A percentile compares a stretch with the other conserved stretches of the same genome.
phyloP scores from a whole-genome alignment of 331 rosid genomes.

The Pyracantha coccinea region DNA sequence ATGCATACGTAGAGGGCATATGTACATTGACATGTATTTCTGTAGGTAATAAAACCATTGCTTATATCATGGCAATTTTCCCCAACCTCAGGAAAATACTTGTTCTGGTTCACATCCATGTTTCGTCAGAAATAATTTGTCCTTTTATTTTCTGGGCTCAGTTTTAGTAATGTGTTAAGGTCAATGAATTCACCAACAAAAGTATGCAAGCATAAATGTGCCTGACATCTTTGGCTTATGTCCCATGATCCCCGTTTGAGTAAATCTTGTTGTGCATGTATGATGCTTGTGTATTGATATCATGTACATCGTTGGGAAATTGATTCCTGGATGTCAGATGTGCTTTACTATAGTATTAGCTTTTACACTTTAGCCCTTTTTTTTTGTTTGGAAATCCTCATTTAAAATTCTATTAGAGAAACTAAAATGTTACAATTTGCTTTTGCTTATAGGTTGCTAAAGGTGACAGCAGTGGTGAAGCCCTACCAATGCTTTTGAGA shows the following conservation, averaged over 20 bases:
- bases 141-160: not conserved
- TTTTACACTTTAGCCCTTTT: not conserved
- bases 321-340: not conserved
- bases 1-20: not conserved
- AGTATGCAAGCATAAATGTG: not conserved
- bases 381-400: not conserved
- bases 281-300: not conserved
- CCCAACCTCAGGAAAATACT: not conserved
- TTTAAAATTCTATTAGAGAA: not conserved
- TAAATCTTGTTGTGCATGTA: not conserved
- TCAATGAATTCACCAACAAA: not conserved
- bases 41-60: not conserved
- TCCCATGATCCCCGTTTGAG: not conserved
- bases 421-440: not conserved
- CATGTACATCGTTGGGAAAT: not conserved
- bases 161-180: not conserved
- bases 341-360: not conserved
- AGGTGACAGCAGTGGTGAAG: conserved; percentile 78
- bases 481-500: conserved; percentile 93
- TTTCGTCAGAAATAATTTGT: not conserved
- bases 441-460: conserved; percentile 62
- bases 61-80: not conserved
- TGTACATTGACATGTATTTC: not conserved
- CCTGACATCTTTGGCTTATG: not conserved
- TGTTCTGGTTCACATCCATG: not conserved